Evolutionary conservation across 495 filamentous ascomycete species (phyloP).

Genomic region (Aspergillus sparsus): DNA sequence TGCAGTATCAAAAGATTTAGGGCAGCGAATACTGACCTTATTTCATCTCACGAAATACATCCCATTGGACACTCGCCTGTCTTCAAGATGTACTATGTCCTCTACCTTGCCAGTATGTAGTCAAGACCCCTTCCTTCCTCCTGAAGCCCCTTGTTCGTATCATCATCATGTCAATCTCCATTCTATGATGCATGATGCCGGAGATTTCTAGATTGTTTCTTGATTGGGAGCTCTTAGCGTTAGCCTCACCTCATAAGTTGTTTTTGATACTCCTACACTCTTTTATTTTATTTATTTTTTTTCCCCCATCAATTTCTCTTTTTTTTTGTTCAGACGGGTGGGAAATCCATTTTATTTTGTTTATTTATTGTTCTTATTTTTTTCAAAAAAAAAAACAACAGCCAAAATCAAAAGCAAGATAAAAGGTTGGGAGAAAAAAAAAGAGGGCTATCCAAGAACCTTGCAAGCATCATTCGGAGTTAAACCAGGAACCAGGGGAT

Average conservation of each 20-base stretch:
- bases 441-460: neutral
- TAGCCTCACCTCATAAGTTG: constrained; percentile 3
- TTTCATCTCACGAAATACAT: constrained; percentile 23
- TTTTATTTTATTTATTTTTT: constrained; percentile 1
- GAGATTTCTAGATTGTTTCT: constrained; percentile 8
- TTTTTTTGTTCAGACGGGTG: no score
- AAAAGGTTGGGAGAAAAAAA: no score
- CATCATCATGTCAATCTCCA: no score
- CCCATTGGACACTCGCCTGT: constrained; percentile 25
- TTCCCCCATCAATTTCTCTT: no score
- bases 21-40: constrained; percentile 30
- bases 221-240: constrained; percentile 9
- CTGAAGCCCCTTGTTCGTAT: no score
- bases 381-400: no score
- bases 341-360: no score
- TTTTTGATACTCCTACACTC: neutral
- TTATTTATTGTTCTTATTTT: no score
- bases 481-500: neutral
- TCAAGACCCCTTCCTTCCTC: constrained; percentile 5
- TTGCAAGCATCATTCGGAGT: constrained; percentile 4
- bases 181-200: neutral
- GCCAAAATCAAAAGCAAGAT: no score
- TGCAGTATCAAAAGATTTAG: constrained; percentile 32
- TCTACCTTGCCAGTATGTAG: constrained; percentile 67
- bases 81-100: constrained; percentile 63